phyloP scores from a whole-genome alignment of 805 yeast genomes.

The Lachancea mirantina region DNA sequence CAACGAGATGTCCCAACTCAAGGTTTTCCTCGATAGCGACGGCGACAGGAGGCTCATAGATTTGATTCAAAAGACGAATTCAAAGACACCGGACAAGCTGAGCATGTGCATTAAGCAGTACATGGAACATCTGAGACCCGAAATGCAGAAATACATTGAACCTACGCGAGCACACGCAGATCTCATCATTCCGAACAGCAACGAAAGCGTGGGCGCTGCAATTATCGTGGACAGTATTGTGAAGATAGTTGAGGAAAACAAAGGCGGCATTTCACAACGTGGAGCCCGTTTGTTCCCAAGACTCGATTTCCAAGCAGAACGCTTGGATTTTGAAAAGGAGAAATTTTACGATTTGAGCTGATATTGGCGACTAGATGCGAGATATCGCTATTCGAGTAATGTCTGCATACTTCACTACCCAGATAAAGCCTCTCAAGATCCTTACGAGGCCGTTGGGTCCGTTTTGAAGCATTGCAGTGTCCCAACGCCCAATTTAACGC shows the following conservation, averaged over 20 bases:
- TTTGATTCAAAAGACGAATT: slow-evolving; percentile 42
- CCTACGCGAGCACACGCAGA: slow-evolving; percentile 29
- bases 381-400: slow-evolving; percentile 2
- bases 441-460: slow-evolving; percentile 6
- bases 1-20: slow-evolving; percentile 50
- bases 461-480: too few relatives aligned
- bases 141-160: slow-evolving; percentile 26
- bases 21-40: slow-evolving; percentile 75
- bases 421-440: slow-evolving; percentile 6
- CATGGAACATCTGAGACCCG: slow-evolving; percentile 26
- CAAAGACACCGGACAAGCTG: slow-evolving; percentile 14
- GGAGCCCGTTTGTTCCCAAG: slow-evolving; percentile 13
- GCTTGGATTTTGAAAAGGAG: slow-evolving; percentile 27
- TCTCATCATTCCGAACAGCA: slow-evolving; percentile 27
- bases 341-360: slow-evolving; percentile 25
- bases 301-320: slow-evolving; percentile 26
- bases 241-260: slow-evolving; percentile 22
- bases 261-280: slow-evolving; percentile 9
- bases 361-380: background rate
- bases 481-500: too few relatives aligned
- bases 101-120: slow-evolving; percentile 22
- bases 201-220: slow-evolving; percentile 23
- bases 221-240: slow-evolving; percentile 29
- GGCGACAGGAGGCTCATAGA: slow-evolving; percentile 79
- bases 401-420: slow-evolving; percentile 23